Evolutionary conservation across 441 rosid genomes (phyloP), one percentile per base, ranked within the genome.

Genomic region (Codiaeum variegatum): DNA sequence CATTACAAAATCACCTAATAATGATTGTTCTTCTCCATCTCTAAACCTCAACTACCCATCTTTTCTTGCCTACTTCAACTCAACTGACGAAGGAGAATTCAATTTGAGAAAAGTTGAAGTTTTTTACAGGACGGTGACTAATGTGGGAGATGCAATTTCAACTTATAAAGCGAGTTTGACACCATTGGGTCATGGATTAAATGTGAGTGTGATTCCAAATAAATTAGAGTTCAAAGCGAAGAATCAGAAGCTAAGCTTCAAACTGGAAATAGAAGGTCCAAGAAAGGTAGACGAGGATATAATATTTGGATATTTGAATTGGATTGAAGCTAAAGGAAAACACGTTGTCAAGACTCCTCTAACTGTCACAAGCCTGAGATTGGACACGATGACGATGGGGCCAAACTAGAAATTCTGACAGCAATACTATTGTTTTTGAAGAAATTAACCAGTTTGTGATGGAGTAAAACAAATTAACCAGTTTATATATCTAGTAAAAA

Each of bases 51-150:
- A 75, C 73, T 75, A 75, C 55, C 78, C 78, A 15, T 40, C 74
- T 54, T 51, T 69, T 70, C 26, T 62, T 29, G 96, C 81, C 5
- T 73, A 82, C 70, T 89, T 93, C 23, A 77, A 70, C 32, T 79
- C 87, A 46, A 12, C 19, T 3, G 24, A 55, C 60, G 60, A 55
- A 55, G 1, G 16, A 21, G 60, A 55, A 24, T 11, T 11, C 12
- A 55, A 29, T 36, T 72, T 76, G 58, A 79, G 32, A 78, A 80
- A 88, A 16, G 78, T 56, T 6, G 84, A 80, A 26, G 83, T 80
- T 62, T 88, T 86, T 71, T 69, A 51, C 3, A 78, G 92, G 72
- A 88, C 92, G 0, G 77, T 86, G 77, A 88, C 89, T 0, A 90
- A 93, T 69, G 93, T 93, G 0, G 98, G 96, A 47, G 83, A 68